These are phyloP conservation scores for Penicillium alfredii DNA, from an alignment of 495 filamentous ascomycete species.

Conservation along the genomic window DNA sequence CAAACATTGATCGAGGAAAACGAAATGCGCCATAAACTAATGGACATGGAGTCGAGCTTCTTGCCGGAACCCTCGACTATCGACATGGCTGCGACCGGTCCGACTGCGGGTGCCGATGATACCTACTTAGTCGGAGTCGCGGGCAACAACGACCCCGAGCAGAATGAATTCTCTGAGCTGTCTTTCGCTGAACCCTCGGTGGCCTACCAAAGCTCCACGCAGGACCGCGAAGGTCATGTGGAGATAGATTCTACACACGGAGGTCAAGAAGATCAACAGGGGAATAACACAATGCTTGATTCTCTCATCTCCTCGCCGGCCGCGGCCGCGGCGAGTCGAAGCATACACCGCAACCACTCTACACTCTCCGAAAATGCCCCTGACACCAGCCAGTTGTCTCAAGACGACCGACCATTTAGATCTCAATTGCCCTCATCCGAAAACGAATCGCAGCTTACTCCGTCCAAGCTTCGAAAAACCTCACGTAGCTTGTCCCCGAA, in stretches of 20 bases:
- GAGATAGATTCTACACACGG: background rate
- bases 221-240: background rate
- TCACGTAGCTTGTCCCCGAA: slow-evolving; percentile 32
- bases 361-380: slow-evolving; percentile 11
- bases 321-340: slow-evolving; percentile 55
- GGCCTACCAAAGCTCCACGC: slow-evolving; percentile 11
- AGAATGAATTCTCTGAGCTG: slow-evolving; percentile 21
- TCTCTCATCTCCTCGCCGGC: slow-evolving; percentile 61
- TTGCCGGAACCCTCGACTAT: slow-evolving; percentile 49
- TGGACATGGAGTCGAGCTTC: slow-evolving; percentile 88
- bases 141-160: slow-evolving; percentile 17
- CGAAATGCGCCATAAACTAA: slow-evolving; percentile 64
- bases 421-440: slow-evolving; percentile 16
- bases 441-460: slow-evolving; percentile 29
- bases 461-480: slow-evolving; percentile 21
- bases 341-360: slow-evolving; percentile 30
- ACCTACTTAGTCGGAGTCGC: slow-evolving; percentile 38
- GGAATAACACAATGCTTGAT: slow-evolving; percentile 52
- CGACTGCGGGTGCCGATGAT: slow-evolving; percentile 31
- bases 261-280: slow-evolving; percentile 25
- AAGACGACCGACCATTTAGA: slow-evolving; percentile 24
- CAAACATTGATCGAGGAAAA: slow-evolving; percentile 54
- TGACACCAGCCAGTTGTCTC: slow-evolving; percentile 19
- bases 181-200: slow-evolving; percentile 28
- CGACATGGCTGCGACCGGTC: slow-evolving; percentile 27